A percentile compares a stretch with the other conserved stretches of the same genome.
Evolutionary conservation across 192 early-diverging fungal species (phyloP).

Genomic region (Coemansia sp.): DNA sequence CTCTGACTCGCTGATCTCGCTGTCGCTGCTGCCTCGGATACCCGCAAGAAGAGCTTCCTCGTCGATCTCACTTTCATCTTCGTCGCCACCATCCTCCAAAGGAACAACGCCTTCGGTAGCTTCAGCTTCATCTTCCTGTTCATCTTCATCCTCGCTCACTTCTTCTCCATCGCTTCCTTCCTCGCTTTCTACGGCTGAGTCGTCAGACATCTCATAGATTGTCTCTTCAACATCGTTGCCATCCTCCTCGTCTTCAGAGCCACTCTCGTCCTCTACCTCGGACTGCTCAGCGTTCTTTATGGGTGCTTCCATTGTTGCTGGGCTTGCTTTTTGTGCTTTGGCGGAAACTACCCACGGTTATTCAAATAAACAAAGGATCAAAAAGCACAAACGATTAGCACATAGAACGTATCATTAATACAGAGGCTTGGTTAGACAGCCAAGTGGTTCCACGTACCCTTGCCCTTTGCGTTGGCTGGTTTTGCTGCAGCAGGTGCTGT

Average conservation of each 20-base stretch:
- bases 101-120: constrained; percentile 21
- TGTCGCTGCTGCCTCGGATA: constrained; percentile 38
- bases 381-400: not conserved
- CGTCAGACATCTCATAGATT: constrained; percentile 43
- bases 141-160: constrained; percentile 8
- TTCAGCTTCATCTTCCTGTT: constrained; percentile 16
- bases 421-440: not conserved
- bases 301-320: constrained; percentile 20
- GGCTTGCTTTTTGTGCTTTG: constrained; percentile 11
- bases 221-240: constrained; percentile 41
- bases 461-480: constrained; percentile 13
- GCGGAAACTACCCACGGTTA: not conserved
- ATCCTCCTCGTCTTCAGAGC: constrained; percentile 44
- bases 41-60: constrained; percentile 47
- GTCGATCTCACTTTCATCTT: constrained; percentile 26
- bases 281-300: constrained; percentile 34
- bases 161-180: constrained; percentile 25
- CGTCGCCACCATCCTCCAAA: constrained; percentile 17
- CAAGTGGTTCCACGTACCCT: constrained; percentile 4
- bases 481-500: constrained; percentile 15
- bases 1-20: constrained; percentile 38
- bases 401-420: no score
- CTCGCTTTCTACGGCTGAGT: constrained; percentile 44
- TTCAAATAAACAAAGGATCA: not conserved
- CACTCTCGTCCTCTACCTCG: constrained; percentile 28